Conservation (phyloP, 306 rosid genomes). For the Gillenia trifoliata region DNA sequence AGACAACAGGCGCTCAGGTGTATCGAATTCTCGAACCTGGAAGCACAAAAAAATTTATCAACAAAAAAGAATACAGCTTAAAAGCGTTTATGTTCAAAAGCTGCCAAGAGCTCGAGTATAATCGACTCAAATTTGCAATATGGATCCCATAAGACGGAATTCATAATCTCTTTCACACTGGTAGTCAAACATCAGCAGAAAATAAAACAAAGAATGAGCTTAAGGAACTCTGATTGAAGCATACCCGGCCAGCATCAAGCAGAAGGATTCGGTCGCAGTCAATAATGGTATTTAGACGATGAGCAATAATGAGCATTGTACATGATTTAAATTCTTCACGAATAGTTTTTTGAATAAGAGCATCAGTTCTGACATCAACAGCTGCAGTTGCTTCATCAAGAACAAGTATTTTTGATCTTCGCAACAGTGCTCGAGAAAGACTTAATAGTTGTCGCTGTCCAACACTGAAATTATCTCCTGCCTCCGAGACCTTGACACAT, state of each 20-base stretch:
- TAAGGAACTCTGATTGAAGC: slow-evolving; percentile 2
- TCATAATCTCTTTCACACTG: background rate
- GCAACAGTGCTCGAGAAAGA: slow-evolving; percentile 79
- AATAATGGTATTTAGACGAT: slow-evolving; percentile 78
- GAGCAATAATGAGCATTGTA: slow-evolving; percentile 93
- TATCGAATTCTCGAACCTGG: slow-evolving; percentile 71
- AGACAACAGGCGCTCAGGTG: slow-evolving; percentile 63
- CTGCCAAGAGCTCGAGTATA: background rate
- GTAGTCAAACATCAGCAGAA: background rate
- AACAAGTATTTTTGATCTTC: slow-evolving; percentile 83
- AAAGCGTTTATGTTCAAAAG: background rate
- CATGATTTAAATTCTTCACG: slow-evolving; percentile 79
- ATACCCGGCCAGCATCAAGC: slow-evolving; percentile 80
- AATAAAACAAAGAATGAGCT: background rate
- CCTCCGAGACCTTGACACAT: slow-evolving; percentile 70
- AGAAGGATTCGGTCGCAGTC: slow-evolving; percentile 70
- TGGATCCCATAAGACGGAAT: background rate
- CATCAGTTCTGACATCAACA: slow-evolving; percentile 93
- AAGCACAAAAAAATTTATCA: slow-evolving; percentile 3
- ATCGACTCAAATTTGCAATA: background rate
- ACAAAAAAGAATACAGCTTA: background rate
- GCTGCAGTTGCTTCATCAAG: slow-evolving; percentile 97
- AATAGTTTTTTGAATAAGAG: slow-evolving; percentile 90
- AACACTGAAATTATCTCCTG: slow-evolving; percentile 90
- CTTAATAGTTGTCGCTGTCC: slow-evolving; percentile 92